Conservation (phyloP, 1,139 yeast species). For the Kurtzmaniella natalensis region DNA sequence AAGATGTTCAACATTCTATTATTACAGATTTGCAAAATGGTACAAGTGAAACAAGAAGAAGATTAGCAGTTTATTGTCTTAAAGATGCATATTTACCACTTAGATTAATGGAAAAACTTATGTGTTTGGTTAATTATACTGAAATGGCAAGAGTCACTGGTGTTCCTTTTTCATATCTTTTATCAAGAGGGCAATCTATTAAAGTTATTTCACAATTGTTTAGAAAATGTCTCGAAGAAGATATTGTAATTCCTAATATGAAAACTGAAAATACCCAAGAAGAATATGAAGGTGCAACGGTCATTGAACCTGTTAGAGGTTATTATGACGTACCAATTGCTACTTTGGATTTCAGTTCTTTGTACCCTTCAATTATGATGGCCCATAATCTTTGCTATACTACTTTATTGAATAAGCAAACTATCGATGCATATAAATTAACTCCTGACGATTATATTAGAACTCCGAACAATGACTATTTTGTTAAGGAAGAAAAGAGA, state of each 20-base stretch:
- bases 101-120: conserved; percentile 80
- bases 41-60: conserved; percentile 82
- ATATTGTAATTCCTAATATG: conserved; percentile 87
- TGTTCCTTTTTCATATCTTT: conserved; percentile 87
- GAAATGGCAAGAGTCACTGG: conserved; percentile 99
- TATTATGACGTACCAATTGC: conserved; percentile 97
- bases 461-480: conserved; percentile 91
- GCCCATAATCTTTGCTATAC: conserved; percentile 98
- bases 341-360: conserved; percentile 93
- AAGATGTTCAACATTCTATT: conserved; percentile 95
- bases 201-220: conserved; percentile 94
- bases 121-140: conserved; percentile 95
- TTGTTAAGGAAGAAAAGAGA: conserved; percentile 67
- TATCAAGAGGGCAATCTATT: conserved; percentile 94
- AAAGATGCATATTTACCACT: conserved; percentile 94
- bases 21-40: conserved; percentile 95
- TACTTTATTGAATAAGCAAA: conserved; percentile 66
- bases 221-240: conserved; percentile 82
- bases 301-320: conserved; percentile 93
- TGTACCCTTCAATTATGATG: conserved; percentile 99
- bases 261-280: conserved; percentile 78
- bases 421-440: conserved; percentile 63
- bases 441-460: conserved; percentile 73
- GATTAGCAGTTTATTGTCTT: conserved; percentile 94
- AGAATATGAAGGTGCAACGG: conserved; percentile 99